A percentile compares a stretch with the other conserved stretches of the same genome.
phyloP scores from a whole-genome alignment of 352 stramenopile species.

The Aphanomyces cochlioides region DNA sequence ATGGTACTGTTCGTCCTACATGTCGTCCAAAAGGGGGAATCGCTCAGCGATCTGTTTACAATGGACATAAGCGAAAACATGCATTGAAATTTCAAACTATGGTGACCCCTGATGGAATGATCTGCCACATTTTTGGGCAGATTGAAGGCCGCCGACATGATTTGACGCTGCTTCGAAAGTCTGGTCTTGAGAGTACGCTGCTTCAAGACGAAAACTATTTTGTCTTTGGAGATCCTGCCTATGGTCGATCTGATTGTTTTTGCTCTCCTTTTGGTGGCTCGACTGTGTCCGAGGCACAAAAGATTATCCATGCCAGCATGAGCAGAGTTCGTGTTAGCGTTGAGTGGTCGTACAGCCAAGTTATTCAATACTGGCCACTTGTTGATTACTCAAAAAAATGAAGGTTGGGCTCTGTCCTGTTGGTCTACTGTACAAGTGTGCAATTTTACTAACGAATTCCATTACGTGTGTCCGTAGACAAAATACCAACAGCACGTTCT shows the following conservation, averaged over 20 bases:
- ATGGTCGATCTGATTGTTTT: background rate
- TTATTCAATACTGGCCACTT: constrained; percentile 4
- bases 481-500: constrained; percentile 25
- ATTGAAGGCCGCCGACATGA: background rate
- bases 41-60: background rate
- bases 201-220: background rate
- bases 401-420: background rate
- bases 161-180: background rate
- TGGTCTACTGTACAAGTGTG: background rate
- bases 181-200: background rate
- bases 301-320: background rate
- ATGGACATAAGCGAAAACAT: constrained; percentile 4
- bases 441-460: background rate
- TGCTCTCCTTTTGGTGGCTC: background rate
- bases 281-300: background rate
- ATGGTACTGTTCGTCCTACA: background rate
- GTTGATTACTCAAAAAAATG: constrained; percentile 3
- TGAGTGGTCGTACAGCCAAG: background rate
- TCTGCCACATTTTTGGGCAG: background rate
- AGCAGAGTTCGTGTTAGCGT: constrained; percentile 1
- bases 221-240: background rate
- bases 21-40: background rate
- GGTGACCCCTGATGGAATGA: background rate
- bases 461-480: background rate
- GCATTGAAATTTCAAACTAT: background rate